Conservation (phyloP, 495 filamentous ascomycete species). For the Astrothelium subdiscretum region DNA sequence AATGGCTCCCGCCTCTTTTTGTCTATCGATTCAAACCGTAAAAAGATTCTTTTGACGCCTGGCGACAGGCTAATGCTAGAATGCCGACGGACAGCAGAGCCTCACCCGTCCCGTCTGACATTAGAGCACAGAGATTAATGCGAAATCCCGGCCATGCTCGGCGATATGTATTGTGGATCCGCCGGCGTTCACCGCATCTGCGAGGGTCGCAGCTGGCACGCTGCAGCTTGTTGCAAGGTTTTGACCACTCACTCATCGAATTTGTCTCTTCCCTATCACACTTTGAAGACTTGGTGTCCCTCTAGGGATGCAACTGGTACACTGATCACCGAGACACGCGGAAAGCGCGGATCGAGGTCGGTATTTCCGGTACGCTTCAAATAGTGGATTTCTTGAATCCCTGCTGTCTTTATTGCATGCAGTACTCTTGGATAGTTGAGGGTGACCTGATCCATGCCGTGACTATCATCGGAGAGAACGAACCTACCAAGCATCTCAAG, state of each 20-base stretch:
- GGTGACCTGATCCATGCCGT: conserved; percentile 68
- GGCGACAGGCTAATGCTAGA: not conserved
- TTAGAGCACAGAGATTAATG: not conserved
- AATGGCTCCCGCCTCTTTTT: no score
- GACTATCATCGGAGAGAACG: conserved; percentile 84
- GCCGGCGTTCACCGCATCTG: not conserved
- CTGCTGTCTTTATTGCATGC: conserved; percentile 41
- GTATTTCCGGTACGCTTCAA: conserved; percentile 7
- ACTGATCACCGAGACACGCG: not conserved
- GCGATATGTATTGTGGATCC: not conserved
- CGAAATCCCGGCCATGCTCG: not conserved
- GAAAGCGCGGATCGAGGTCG: not conserved
- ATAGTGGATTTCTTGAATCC: conserved; percentile 30
- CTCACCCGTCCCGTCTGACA: not conserved
- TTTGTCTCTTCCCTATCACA: not conserved
- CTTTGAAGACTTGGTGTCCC: not conserved
- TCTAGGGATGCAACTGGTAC: not conserved
- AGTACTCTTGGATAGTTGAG: conserved; percentile 52
- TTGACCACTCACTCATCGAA: not conserved
- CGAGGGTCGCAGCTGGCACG: not conserved
- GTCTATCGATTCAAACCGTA: no score
- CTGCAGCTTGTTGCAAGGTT: not conserved
- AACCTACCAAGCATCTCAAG: conserved; percentile 60
- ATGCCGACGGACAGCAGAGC: not conserved
- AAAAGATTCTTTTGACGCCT: no score